Percentiles rank a stretch among this genome's conserved stretches.
These are phyloP conservation scores for Mytilinidion resinicola DNA, from an alignment of 495 filamentous ascomycete species.

Conservation along the genomic window DNA sequence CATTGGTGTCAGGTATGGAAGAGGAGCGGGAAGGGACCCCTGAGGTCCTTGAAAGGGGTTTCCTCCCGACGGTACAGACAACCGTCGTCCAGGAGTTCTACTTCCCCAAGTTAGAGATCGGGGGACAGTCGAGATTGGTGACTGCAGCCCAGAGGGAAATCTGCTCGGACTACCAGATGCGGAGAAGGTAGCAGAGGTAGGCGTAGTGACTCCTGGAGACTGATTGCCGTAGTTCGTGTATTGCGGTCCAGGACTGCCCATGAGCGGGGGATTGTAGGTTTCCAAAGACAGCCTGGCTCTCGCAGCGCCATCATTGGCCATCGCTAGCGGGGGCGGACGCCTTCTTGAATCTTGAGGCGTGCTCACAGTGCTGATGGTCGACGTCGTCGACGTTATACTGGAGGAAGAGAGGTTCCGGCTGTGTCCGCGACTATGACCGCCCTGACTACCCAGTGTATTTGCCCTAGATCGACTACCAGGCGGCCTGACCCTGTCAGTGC, in stretches of 20 bases:
- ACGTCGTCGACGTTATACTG: slow-evolving; percentile 71
- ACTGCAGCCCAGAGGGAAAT: slow-evolving; percentile 56
- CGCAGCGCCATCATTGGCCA: slow-evolving; percentile 61
- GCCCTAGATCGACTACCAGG: slow-evolving; percentile 65
- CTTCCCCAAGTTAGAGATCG: slow-evolving; percentile 64
- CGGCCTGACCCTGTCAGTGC: slow-evolving; percentile 74
- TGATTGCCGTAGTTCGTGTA: slow-evolving; percentile 46
- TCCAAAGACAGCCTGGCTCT: slow-evolving; percentile 59
- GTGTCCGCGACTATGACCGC: slow-evolving; percentile 66
- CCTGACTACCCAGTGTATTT: slow-evolving; percentile 62
- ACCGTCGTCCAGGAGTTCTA: slow-evolving; percentile 63
- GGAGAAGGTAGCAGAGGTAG: slow-evolving; percentile 67
- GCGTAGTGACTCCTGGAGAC: slow-evolving; percentile 69
- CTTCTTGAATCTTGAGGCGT: slow-evolving; percentile 51
- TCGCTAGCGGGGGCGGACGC: slow-evolving; percentile 73
- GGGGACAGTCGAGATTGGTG: slow-evolving; percentile 60
- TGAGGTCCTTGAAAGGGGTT: slow-evolving; percentile 70
- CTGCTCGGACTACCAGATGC: slow-evolving; percentile 62
- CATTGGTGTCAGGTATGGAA: slow-evolving; percentile 52
- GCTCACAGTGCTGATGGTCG: slow-evolving; percentile 50
- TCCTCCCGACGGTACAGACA: slow-evolving; percentile 71
- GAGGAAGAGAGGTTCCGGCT: slow-evolving; percentile 79
- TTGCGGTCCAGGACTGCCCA: slow-evolving; percentile 42
- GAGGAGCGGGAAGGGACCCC: slow-evolving; percentile 45
- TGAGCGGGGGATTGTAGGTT: slow-evolving; percentile 42